Base-by-base conservation (phyloP, 2,329 filamentous ascomycete species). In the Elsinoe australis region DNA sequence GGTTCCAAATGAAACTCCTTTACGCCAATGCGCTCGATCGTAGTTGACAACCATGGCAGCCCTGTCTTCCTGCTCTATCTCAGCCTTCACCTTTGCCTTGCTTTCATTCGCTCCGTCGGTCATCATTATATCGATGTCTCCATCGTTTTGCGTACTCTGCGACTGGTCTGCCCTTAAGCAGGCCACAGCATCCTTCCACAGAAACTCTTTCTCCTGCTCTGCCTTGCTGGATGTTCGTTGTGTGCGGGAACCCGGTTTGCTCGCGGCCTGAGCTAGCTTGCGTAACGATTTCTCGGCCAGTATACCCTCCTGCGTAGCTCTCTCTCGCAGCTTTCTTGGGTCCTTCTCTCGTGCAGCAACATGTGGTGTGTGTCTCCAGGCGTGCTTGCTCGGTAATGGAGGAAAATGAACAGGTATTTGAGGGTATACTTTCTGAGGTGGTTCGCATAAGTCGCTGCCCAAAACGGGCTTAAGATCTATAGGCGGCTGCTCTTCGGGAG, bases 261-360 rank as follows among this genome's bases (percentile, higher is more conserved):
- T 55, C 36, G 71, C 71, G 24, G 67, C 68, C 1, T 67, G 66
- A 53, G 72, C 71, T 19, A 84, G 66, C 57, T 78, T 81, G 41
- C 80, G 68, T 53, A 84, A 62, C 15, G 79, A 79, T 56, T 82
- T 76, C 60, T 83, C 80, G 5, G 79, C 80, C 51, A 80, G 62
- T 36, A 81, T 72, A 10, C 79, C 79, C 59, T 84, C 80, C 57
- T 82, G 73, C 3, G 79, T 82, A 3, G 79, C 79, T 50, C 73
- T 71, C 58, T 83, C 80, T 29, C 78, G 66, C 38, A 82, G 76
- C 52, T 67, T 69, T 32, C 76, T 67, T 0, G 76, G 72, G 55
- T 82, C 77, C 26, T 68, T 73, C 53, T 82, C 78, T 51, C 79
- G 71, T 31, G 73, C 63, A 1, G 74, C 72, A 52, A 72, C 80